Conservation (phyloP, 2,329 filamentous ascomycete species). For the Fusarium oligoseptatum region DNA sequence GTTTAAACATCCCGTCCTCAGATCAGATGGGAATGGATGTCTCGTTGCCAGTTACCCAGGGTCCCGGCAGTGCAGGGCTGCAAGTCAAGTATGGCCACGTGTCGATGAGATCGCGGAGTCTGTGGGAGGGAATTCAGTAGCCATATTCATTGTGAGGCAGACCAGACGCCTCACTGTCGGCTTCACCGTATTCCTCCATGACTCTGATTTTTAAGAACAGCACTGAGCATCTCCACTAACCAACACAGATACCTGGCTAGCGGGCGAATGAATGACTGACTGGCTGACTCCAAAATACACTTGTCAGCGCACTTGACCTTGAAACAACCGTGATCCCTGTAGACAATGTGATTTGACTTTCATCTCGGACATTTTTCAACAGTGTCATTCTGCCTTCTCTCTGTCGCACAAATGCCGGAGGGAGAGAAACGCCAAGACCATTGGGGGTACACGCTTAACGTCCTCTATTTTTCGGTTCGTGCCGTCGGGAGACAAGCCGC, state of each 20-base stretch:
- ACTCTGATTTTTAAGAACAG: background rate
- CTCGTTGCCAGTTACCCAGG: background rate
- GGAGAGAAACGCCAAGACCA: background rate
- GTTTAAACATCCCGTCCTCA: background rate
- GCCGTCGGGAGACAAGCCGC: constrained; percentile 6
- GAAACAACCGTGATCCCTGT: background rate
- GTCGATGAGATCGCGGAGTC: background rate
- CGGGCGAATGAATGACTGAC: background rate
- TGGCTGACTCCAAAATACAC: background rate
- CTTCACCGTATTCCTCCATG: constrained; percentile 1
- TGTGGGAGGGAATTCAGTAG: background rate
- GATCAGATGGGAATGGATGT: background rate
- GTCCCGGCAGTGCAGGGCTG: background rate
- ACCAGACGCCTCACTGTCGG: background rate
- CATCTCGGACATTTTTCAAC: background rate
- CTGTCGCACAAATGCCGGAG: background rate
- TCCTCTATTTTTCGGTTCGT: constrained; percentile 6
- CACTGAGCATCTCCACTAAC: background rate
- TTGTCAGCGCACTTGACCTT: background rate
- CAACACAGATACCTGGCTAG: background rate
- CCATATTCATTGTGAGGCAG: background rate
- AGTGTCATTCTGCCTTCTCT: background rate
- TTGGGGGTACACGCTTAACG: constrained; percentile 1
- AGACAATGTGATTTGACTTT: background rate
- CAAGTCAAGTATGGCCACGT: constrained; percentile 21